A percentile compares a stretch with the other conserved stretches of the same genome.
phyloP scores from a whole-genome alignment of 2,329 filamentous ascomycete genomes.

The Nannizziopsis arthrosporioides region DNA sequence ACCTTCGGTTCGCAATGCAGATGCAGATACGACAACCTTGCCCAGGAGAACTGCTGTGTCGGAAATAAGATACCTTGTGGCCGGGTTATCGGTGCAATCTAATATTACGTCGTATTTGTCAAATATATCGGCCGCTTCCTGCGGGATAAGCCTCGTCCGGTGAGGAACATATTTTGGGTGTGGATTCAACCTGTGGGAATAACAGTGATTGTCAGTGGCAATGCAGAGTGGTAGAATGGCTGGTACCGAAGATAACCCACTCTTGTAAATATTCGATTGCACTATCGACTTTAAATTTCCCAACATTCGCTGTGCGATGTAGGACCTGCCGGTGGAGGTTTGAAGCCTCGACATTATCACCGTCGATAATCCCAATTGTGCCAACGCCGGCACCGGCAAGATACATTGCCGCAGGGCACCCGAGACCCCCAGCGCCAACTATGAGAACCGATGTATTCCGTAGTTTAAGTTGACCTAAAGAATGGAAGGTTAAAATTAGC shows the following conservation, averaged over 20 bases:
- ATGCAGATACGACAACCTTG: slow-evolving; percentile 77
- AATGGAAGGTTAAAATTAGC: not conserved
- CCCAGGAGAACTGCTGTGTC: slow-evolving; percentile 71
- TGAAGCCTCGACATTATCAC: slow-evolving; percentile 73
- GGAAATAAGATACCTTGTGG: slow-evolving; percentile 82
- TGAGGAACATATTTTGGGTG: slow-evolving; percentile 54
- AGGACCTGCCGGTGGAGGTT: slow-evolving; percentile 89
- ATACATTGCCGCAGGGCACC: slow-evolving; percentile 87
- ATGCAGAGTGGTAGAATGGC: slow-evolving; percentile 11
- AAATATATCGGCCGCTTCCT: slow-evolving; percentile 57
- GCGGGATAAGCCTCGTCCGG: slow-evolving; percentile 52
- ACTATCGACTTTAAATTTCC: slow-evolving; percentile 70
- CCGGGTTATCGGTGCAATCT: slow-evolving; percentile 90
- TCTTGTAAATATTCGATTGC: slow-evolving; percentile 49
- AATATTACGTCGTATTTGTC: slow-evolving; percentile 68
- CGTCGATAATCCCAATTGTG: slow-evolving; percentile 72
- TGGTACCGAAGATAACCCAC: slow-evolving; percentile 30
- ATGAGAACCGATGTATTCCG: slow-evolving; percentile 61
- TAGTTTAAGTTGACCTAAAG: slow-evolving; percentile 61
- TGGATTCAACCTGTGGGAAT: slow-evolving; percentile 55
- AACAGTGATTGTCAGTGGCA: not conserved
- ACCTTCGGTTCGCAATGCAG: slow-evolving; percentile 76
- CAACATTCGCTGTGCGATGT: slow-evolving; percentile 59
- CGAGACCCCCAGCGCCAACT: slow-evolving; percentile 77
- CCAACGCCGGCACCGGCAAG: slow-evolving; percentile 81